Conservation (phyloP, 2,329 filamentous ascomycete genomes). For the Scedosporium apiospermum region DNA sequence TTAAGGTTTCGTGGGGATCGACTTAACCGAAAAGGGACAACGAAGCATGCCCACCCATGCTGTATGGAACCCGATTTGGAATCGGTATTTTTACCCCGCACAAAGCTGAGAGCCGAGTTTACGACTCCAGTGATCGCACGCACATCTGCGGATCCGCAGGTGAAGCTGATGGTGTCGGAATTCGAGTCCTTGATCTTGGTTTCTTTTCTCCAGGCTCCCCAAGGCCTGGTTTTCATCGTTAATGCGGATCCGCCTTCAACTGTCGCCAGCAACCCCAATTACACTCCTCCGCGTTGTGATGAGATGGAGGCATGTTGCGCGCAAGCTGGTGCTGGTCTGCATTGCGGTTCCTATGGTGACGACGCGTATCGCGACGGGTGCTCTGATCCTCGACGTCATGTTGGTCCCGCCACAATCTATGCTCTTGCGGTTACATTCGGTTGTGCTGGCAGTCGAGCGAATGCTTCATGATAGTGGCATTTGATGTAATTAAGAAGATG, state of each 20-base stretch:
- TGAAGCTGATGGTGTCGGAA: not conserved
- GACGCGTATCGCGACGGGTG: not conserved
- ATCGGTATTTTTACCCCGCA: not conserved
- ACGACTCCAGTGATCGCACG: not conserved
- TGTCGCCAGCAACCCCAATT: not conserved
- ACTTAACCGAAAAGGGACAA: not conserved
- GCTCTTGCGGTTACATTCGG: not conserved
- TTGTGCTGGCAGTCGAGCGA: not conserved
- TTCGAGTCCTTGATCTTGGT: not conserved
- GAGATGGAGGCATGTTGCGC: not conserved
- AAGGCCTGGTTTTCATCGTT: not conserved
- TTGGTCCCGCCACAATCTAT: not conserved
- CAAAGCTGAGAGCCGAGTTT: not conserved
- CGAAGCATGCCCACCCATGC: not conserved
- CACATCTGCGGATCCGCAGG: not conserved
- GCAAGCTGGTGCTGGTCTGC: not conserved
- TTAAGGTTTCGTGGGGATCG: not conserved
- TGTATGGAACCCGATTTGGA: not conserved
- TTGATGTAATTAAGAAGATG: not conserved
- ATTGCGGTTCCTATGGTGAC: not conserved
- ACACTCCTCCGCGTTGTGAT: not conserved
- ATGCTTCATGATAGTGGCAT: not conserved
- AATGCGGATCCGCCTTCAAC: not conserved
- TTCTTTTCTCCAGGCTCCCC: not conserved
- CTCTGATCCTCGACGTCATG: not conserved